Conservation (phyloP, 2,329 filamentous ascomycete species). For the Trichophyton rubrum region DNA sequence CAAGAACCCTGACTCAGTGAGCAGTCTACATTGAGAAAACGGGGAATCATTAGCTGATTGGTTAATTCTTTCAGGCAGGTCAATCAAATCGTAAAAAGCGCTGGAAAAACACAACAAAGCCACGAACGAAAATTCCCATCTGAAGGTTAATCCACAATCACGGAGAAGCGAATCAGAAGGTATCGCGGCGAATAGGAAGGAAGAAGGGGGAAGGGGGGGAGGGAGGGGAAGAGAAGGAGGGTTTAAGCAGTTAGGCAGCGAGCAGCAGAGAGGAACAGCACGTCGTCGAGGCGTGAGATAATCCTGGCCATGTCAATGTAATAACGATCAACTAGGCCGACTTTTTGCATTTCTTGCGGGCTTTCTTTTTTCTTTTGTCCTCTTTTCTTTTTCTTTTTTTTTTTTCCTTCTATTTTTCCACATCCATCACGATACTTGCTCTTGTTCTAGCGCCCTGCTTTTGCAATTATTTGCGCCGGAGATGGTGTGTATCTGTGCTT, state of each 20-base stretch:
- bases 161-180: neutral
- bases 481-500: neutral
- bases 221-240: neutral
- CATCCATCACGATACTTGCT: no score
- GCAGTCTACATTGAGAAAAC: conserved; percentile 28
- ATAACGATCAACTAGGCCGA: neutral
- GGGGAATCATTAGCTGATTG: conserved; percentile 16
- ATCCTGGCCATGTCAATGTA: neutral
- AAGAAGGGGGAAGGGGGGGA: no score
- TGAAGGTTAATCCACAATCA: neutral
- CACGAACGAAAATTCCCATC: neutral
- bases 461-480: neutral
- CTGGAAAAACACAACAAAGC: neutral
- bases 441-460: no score
- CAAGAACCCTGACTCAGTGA: conserved; percentile 38
- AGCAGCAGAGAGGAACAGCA: neutral
- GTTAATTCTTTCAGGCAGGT: conserved; percentile 20
- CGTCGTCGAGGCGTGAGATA: neutral
- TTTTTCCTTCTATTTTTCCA: neutral
- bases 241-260: neutral
- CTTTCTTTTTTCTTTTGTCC: neutral
- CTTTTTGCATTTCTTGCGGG: neutral
- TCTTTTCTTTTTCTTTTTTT: neutral
- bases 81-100: conserved; percentile 3
- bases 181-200: neutral